phyloP scores from a whole-genome alignment of 1,284 basidiomycete genomes.

The Fomitopsis schrenkii region DNA sequence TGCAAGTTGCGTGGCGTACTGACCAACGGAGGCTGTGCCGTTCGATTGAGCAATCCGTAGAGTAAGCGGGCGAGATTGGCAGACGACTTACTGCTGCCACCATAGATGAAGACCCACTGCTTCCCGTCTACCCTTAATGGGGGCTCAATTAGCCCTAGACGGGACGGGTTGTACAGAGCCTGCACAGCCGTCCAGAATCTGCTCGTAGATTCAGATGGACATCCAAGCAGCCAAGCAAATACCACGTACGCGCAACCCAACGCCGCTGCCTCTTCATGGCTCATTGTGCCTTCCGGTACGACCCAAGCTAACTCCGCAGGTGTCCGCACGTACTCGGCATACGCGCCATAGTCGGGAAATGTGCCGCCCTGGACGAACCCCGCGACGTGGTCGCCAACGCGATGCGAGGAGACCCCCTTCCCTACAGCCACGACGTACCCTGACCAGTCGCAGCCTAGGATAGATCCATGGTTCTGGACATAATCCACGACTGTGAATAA shows the following conservation, averaged over 20 bases:
- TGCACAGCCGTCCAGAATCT: constrained; percentile 33
- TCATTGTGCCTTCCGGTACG: constrained; percentile 24
- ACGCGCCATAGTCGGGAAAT: constrained; percentile 30
- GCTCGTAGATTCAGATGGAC: neutral
- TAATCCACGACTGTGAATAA: constrained; percentile 12
- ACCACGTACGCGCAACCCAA: constrained; percentile 32
- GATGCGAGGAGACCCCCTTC: constrained; percentile 13
- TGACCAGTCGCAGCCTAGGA: constrained; percentile 23
- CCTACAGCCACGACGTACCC: constrained; percentile 20
- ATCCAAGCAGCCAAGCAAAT: neutral
- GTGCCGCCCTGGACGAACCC: constrained; percentile 21
- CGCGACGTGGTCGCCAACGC: constrained; percentile 22
- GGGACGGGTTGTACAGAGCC: constrained; percentile 25
- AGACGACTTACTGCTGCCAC: constrained; percentile 25
- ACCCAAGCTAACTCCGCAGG: constrained; percentile 29
- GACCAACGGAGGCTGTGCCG: constrained; percentile 31
- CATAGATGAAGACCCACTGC: constrained; percentile 27
- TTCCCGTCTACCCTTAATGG: constrained; percentile 14
- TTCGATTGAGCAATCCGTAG: neutral
- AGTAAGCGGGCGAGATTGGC: neutral
- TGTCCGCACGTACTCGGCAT: constrained; percentile 36
- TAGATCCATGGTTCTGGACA: constrained; percentile 11
- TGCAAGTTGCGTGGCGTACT: constrained; percentile 39
- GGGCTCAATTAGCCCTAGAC: constrained; percentile 22
- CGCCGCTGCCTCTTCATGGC: constrained; percentile 35